These are phyloP conservation scores for Candida nemodendra DNA, from an alignment of 805 yeast genomes.

Conservation along the genomic window DNA sequence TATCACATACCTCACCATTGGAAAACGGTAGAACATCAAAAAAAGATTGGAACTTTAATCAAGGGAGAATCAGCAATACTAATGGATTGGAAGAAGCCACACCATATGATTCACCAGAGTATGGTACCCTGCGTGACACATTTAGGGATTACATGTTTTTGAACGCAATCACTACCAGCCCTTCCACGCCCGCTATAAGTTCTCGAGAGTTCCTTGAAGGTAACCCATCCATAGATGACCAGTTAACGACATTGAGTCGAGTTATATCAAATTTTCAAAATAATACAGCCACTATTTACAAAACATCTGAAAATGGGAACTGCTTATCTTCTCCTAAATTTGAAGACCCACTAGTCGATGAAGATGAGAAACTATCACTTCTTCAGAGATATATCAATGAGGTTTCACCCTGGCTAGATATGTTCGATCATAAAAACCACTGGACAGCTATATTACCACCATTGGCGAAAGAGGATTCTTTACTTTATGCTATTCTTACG, in stretches of 20 bases:
- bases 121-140: slow-evolving; percentile 28
- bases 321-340: slow-evolving; percentile 8
- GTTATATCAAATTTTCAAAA: slow-evolving; percentile 15
- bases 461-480: slow-evolving; percentile 18
- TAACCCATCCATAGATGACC: slow-evolving; percentile 13
- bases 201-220: slow-evolving; percentile 5
- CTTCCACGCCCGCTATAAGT: slow-evolving; percentile 10
- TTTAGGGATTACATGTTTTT: slow-evolving; percentile 41
- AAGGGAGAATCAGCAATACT: neutral
- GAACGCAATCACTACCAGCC: slow-evolving; percentile 29
- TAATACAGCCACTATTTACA: slow-evolving; percentile 7
- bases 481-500: slow-evolving; percentile 17
- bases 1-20: neutral
- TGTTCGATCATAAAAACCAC: slow-evolving; percentile 25
- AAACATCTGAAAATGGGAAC: slow-evolving; percentile 6
- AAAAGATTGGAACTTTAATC: neutral
- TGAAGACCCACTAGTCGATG: slow-evolving; percentile 25
- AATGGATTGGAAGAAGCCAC: neutral
- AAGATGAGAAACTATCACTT: slow-evolving; percentile 24
- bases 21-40: neutral
- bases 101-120: slow-evolving; percentile 9
- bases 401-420: slow-evolving; percentile 25
- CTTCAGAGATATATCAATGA: slow-evolving; percentile 20
- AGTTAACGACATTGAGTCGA: slow-evolving; percentile 12
- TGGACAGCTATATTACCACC: slow-evolving; percentile 22